Base-by-base conservation (phyloP, 306 rosid species). In the Gynostemma pentaphyllum region DNA sequence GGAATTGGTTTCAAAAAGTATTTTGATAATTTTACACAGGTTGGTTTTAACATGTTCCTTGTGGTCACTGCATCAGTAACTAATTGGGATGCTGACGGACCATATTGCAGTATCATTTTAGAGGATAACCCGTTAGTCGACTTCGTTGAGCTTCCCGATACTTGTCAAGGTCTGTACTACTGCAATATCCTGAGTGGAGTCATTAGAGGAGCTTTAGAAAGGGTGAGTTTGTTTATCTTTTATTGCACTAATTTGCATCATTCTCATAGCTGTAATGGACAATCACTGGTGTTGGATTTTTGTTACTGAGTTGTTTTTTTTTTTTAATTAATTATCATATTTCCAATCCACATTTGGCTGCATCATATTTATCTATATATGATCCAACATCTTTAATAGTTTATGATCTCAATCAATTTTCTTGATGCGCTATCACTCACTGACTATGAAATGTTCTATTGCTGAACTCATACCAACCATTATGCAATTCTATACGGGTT, bases 81-180 rank as follows among this genome's bases (percentile, higher is more conserved):
- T 64, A 87, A 82, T 67, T 90, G 95, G 95, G 95, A 90, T 79
- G 90, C 90, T 76, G 94, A 90, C 23, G 95, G 95, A 49, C 82
- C 95, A 45, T 81, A 85, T 69, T 90, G 97, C 72, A 90, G 83
- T 51, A 83, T 90, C 52, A 71, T 90, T 75, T 82, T 90, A 82
- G 97, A 90, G 79, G 97, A 90, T 66, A 90, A 90, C 76, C 95
- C 95, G 48, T 74, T 87, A 70, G 97, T 87, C 40, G 97, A 87
- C 79, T 87, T 90, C 68, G 97, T 90, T 65, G 97, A 87, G 80
- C 94, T 90, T 71, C 97, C 97, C 56, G 97, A 90, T 64, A 82
- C 74, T 34, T 89, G 89, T 66, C 95, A 89, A 67, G 97, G 95
- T 70, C 81, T 90, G 46, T 77, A 82, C 81, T 90, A 90, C 62